These are phyloP conservation scores for Diatrype stigma DNA, from an alignment of 2,329 filamentous ascomycete species.

Conservation along the genomic window DNA sequence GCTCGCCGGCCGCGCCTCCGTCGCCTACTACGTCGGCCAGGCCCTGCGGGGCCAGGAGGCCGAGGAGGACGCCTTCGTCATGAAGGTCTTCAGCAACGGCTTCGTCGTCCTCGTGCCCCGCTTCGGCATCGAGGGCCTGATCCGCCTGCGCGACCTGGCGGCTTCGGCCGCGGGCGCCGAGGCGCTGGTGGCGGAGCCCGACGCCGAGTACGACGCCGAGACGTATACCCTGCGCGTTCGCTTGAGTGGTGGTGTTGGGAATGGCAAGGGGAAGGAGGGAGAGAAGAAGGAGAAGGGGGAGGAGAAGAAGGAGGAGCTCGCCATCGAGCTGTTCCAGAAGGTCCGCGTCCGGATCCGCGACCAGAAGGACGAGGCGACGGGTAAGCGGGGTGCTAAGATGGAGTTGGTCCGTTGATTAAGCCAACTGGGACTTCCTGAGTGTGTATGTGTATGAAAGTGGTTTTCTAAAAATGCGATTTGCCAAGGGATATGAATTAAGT, in stretches of 20 bases:
- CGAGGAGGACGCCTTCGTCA: constrained; percentile 90
- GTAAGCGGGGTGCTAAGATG: constrained; percentile 86
- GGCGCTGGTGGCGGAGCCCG: no score
- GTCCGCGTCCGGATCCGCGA: constrained; percentile 86
- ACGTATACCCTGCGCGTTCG: constrained; percentile 69
- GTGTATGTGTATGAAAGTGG: no score
- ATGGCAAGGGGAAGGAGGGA: constrained; percentile 18
- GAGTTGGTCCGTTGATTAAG: constrained; percentile 51
- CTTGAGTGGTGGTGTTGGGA: constrained; percentile 37
- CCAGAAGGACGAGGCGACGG: constrained; percentile 90
- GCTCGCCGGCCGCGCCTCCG: constrained; percentile 86
- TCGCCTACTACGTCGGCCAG: constrained; percentile 98
- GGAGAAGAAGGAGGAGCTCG: constrained; percentile 32
- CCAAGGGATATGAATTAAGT: no score
- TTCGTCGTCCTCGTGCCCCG: constrained; percentile 94
- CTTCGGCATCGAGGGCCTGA: constrained; percentile 92
- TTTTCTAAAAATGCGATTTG: no score
- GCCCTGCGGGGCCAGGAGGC: constrained; percentile 73
- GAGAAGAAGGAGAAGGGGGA: constrained; percentile 21
- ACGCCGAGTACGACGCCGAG: constrained; percentile 80
- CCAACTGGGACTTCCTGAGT: no score
- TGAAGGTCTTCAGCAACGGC: constrained; percentile 96
- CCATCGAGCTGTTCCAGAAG: constrained; percentile 86
- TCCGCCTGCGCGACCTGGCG: constrained; percentile 78
- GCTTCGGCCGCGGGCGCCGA: constrained; percentile 74